Evolutionary conservation across 2,329 filamentous ascomycete genomes (phyloP).

Genomic region (Ampelomyces quisqualis): DNA sequence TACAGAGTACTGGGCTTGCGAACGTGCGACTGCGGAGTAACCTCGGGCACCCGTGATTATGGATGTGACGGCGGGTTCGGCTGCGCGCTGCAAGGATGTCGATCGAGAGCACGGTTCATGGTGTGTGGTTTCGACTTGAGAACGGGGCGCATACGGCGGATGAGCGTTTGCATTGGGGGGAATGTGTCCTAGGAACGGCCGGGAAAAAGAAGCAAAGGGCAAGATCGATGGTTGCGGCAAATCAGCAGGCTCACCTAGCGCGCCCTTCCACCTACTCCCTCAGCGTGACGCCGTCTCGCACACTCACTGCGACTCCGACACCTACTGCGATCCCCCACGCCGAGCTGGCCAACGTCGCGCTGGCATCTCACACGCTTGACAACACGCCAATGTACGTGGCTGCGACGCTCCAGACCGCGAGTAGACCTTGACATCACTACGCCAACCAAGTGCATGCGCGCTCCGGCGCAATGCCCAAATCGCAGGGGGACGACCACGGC

Average conservation of each 20-base stretch:
- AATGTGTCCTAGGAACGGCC: too few species aligned
- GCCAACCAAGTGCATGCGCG: slow-evolving; percentile 32
- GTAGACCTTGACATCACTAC: slow-evolving; percentile 26
- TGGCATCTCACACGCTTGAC: too few species aligned
- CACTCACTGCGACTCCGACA: slow-evolving; percentile 3
- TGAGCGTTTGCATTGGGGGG: neutral
- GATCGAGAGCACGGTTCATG: slow-evolving; percentile 2
- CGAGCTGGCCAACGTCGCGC: too few species aligned
- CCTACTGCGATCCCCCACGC: too few species aligned
- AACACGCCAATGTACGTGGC: too few species aligned
- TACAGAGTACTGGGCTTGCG: too few species aligned
- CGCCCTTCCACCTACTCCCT: neutral
- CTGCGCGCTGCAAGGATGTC: slow-evolving; percentile 5
- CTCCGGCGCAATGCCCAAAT: slow-evolving; percentile 36
- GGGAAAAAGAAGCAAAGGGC: neutral
- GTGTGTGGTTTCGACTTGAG: slow-evolving; percentile 8
- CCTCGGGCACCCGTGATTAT: slow-evolving; percentile 1
- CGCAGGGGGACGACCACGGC: slow-evolving; percentile 21
- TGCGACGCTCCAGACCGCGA: slow-evolving; percentile 18
- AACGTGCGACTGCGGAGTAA: neutral
- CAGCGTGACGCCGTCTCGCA: neutral
- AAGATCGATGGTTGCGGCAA: slow-evolving; percentile 6
- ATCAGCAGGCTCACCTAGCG: neutral
- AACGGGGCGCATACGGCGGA: slow-evolving; percentile 5
- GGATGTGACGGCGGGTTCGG: slow-evolving; percentile 5